Evolutionary conservation across 2,329 filamentous ascomycete species (phyloP).

Genomic region (Exophiala xenobiotica): DNA sequence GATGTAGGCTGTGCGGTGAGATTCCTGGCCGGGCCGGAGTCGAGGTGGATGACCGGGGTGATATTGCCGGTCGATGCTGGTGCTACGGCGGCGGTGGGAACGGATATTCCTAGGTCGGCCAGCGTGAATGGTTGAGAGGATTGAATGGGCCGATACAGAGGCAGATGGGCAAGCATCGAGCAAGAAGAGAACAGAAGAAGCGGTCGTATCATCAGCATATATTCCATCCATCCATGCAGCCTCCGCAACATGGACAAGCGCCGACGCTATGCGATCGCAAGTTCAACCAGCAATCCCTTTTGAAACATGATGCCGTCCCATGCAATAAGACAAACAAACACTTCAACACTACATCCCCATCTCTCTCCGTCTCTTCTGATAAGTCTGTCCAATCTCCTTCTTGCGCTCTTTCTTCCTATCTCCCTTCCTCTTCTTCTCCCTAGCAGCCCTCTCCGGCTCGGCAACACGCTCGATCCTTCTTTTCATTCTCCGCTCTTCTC

Average conservation of each 20-base stretch:
- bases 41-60: conserved; percentile 53
- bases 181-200: neutral
- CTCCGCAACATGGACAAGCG: too few relatives aligned
- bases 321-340: conserved; percentile 34
- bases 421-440: conserved; percentile 77
- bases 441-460: conserved; percentile 74
- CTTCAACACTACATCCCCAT: conserved; percentile 39
- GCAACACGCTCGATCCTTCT: conserved; percentile 83
- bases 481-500: conserved; percentile 76
- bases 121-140: conserved; percentile 36
- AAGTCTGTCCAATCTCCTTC: conserved; percentile 70
- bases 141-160: neutral
- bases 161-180: neutral
- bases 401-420: conserved; percentile 80
- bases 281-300: neutral
- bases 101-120: conserved; percentile 41
- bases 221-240: too few relatives aligned
- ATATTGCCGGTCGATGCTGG: conserved; percentile 52
- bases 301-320: neutral
- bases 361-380: conserved; percentile 59
- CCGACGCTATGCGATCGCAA: neutral
- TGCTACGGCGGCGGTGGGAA: conserved; percentile 45
- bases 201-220: too few relatives aligned
- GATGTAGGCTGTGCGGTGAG: conserved; percentile 53
- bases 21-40: conserved; percentile 54